Base-by-base conservation (phyloP, 2,329 filamentous ascomycete genomes). In the Proliferodiscus dingleyae region DNA sequence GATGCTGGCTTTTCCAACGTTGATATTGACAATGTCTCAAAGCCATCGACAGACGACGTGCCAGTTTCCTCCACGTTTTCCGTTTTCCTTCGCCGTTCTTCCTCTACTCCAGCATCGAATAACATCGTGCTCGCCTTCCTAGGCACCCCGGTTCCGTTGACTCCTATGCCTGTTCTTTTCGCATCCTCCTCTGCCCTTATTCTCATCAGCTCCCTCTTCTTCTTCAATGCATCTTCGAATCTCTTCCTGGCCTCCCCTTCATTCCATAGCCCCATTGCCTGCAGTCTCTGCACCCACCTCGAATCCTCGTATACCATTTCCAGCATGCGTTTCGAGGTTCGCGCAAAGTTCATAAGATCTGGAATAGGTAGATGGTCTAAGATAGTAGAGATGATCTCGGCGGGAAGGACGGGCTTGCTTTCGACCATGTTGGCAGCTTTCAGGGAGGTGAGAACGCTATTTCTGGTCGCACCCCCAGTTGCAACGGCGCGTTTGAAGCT, bases 271-370 rank as follows among this genome's bases (percentile, higher is more conserved):
- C 85, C 87, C 82, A 98, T 95, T 47, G 77, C 82, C 63, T 86
- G 86, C 44, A 98, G 68, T 52, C 87, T 79, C 53, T 87, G 81
- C 30, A 97, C 86, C 93, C 93, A 98, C 70, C 91, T 79, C 40
- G 89, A 88, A 66, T 98, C 93, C 65, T 98, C 93, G 68, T 97
- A 98, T 3, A 96, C 90, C 90, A 98, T 98, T 68, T 98, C 93
- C 63, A 86, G 85, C 76, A 97, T 80, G 50, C 88, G 86, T 62
- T 80, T 85, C 47, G 89, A 95, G 19, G 87, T 83, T 52, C 85
- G 83, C 36, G 93, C 91, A 63, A 89, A 91, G 56, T 82, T 81
- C 64, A 97, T 78, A 60, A 95, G 83, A 65, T 96, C 91, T 49
- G 84, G 72, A 22, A 95, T 78, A 30, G 88, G 85, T 30, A 97